Percentiles rank a stretch among this genome's conserved stretches.
phyloP scores from a whole-genome alignment of 768 basidiomycete species.

The Chalciporus chontae region DNA sequence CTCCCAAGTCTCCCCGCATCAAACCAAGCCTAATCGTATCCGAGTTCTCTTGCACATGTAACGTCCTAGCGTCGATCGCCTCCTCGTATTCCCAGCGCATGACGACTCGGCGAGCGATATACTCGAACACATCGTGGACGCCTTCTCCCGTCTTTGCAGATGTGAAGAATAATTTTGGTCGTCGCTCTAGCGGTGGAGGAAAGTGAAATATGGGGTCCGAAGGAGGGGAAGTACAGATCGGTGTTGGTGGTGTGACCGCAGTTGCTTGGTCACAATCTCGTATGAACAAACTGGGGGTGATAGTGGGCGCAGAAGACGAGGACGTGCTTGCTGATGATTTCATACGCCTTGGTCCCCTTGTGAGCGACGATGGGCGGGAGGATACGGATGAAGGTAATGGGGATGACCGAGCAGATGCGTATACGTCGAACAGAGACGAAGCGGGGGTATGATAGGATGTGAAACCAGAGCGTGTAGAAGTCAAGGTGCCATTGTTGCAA shows the following conservation, averaged over 20 bases:
- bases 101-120: constrained; percentile 63
- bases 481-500: constrained; percentile 46
- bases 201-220: constrained; percentile 12
- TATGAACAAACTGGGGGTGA: constrained; percentile 58
- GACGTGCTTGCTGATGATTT: constrained; percentile 38
- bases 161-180: constrained; percentile 69
- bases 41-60: constrained; percentile 37
- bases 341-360: constrained; percentile 28
- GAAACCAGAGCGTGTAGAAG: constrained; percentile 53
- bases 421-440: constrained; percentile 68
- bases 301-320: constrained; percentile 49
- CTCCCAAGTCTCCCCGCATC: constrained; percentile 8
- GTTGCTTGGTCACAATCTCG: constrained; percentile 23
- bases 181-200: constrained; percentile 38
- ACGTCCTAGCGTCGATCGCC: constrained; percentile 41
- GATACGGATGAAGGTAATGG: constrained; percentile 39
- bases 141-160: constrained; percentile 78
- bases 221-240: constrained; percentile 8
- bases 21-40: constrained; percentile 38
- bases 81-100: constrained; percentile 68
- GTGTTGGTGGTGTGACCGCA: constrained; percentile 15
- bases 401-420: constrained; percentile 58
- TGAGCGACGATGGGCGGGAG: constrained; percentile 26
- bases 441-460: constrained; percentile 77
- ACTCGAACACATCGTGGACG: constrained; percentile 72